Percentiles rank a stretch among this genome's conserved stretches.
These are phyloP conservation scores for Debaryomycetaceae sp. DNA, from an alignment of 1,139 yeast species.

Conservation along the genomic window DNA sequence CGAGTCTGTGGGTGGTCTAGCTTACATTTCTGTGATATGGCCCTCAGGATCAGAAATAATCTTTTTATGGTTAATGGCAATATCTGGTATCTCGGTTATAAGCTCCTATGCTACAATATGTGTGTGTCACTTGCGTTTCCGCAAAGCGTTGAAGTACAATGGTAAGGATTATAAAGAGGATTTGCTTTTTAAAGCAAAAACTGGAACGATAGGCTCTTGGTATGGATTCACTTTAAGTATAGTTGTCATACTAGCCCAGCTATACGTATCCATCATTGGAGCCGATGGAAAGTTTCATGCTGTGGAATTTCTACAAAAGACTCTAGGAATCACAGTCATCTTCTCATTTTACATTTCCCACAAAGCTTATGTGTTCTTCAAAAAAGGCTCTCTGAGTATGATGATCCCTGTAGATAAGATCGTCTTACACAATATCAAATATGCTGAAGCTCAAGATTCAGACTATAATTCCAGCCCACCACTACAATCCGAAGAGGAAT, in stretches of 20 bases:
- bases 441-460: too few species aligned
- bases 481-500: too few species aligned
- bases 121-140: conserved; percentile 10
- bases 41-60: conserved; percentile 16
- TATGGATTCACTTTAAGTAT: conserved; percentile 9
- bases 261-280: conserved; percentile 25
- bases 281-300: conserved; percentile 15
- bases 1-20: conserved; percentile 7
- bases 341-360: conserved; percentile 21
- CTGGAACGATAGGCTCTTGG: conserved; percentile 12
- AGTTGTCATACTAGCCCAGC: conserved; percentile 7
- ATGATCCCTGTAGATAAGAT: not conserved
- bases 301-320: conserved; percentile 22
- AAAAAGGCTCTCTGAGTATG: not conserved
- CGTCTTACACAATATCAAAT: not conserved
- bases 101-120: conserved; percentile 9
- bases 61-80: conserved; percentile 9
- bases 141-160: conserved; percentile 6
- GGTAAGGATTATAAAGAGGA: conserved; percentile 4
- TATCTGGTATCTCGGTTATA: conserved; percentile 9
- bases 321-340: conserved; percentile 23
- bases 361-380: conserved; percentile 18
- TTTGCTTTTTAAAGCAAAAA: conserved; percentile 8
- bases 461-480: too few species aligned
- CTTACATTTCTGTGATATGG: conserved; percentile 10